phyloP scores from a whole-genome alignment of 768 basidiomycete species.

The Butyriboletus loyo region DNA sequence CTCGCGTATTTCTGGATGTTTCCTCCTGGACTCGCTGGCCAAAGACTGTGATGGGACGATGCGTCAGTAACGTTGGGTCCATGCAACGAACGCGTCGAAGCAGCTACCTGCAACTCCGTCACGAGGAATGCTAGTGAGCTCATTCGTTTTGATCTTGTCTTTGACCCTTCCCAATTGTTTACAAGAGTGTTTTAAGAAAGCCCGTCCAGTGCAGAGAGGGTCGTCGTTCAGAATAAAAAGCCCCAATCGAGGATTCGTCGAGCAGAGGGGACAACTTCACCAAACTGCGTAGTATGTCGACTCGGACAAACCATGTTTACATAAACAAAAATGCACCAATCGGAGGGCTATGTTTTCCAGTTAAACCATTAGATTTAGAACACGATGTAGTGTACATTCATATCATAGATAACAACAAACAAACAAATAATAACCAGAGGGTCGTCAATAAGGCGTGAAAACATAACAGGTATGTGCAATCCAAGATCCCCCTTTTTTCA shows the following conservation, averaged over 20 bases:
- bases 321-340: not conserved
- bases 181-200: not conserved
- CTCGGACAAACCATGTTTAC: constrained; percentile 6
- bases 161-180: not conserved
- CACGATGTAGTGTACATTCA: not conserved
- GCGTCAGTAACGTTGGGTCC: constrained; percentile 2
- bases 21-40: constrained; percentile 83
- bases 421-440: not conserved
- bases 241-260: not conserved
- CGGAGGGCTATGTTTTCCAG: not conserved
- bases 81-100: not conserved
- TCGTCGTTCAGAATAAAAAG: not conserved
- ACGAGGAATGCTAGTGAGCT: constrained; percentile 68
- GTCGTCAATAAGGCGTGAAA: not conserved
- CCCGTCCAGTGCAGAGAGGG: not conserved
- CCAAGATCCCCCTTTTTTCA: not conserved
- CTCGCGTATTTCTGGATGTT: constrained; percentile 92
- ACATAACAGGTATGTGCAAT: not conserved
- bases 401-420: not conserved
- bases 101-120: constrained; percentile 65
- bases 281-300: not conserved
- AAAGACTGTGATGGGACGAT: constrained; percentile 60
- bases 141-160: constrained; percentile 34
- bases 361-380: no score
- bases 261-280: not conserved